Conservation (phyloP, 805 yeast genomes). For the Lipomyces orientalis region DNA sequence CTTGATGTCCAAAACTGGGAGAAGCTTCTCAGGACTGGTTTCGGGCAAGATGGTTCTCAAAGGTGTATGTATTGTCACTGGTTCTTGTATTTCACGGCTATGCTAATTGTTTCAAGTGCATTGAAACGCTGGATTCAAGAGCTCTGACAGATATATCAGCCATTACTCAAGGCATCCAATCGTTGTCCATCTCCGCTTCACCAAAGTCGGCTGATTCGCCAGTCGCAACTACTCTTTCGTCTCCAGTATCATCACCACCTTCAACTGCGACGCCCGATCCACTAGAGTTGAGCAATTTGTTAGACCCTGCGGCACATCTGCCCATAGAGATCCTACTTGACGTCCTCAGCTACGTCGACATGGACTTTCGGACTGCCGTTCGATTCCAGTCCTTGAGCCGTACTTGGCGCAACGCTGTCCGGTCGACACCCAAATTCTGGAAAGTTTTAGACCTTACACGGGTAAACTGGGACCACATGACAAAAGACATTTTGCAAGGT, state of each 20-base stretch:
- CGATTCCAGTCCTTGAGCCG: constrained; percentile 14
- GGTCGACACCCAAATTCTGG: constrained; percentile 16
- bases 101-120: background rate
- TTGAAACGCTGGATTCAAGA: background rate
- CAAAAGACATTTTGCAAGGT: background rate
- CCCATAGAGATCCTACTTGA: constrained; percentile 20
- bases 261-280: background rate
- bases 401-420: constrained; percentile 20
- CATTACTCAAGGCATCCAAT: constrained; percentile 1
- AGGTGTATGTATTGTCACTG: constrained; percentile 13
- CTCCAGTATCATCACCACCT: background rate
- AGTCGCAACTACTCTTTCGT: background rate
- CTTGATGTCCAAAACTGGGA: constrained; percentile 7
- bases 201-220: background rate
- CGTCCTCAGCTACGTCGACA: constrained; percentile 17
- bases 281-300: background rate
- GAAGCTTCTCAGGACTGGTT: constrained; percentile 18
- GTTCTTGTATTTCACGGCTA: background rate
- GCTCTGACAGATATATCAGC: background rate
- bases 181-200: constrained; percentile 11
- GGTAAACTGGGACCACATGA: constrained; percentile 10
- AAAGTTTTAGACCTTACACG: constrained; percentile 8
- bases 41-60: constrained; percentile 19
- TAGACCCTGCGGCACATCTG: constrained; percentile 22
- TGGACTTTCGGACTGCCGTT: constrained; percentile 19